Percentiles rank a stretch among this genome's conserved stretches.
Evolutionary conservation across 176 grass and related monocot genomes (phyloP).

Genomic region (Saccharum spontaneum): DNA sequence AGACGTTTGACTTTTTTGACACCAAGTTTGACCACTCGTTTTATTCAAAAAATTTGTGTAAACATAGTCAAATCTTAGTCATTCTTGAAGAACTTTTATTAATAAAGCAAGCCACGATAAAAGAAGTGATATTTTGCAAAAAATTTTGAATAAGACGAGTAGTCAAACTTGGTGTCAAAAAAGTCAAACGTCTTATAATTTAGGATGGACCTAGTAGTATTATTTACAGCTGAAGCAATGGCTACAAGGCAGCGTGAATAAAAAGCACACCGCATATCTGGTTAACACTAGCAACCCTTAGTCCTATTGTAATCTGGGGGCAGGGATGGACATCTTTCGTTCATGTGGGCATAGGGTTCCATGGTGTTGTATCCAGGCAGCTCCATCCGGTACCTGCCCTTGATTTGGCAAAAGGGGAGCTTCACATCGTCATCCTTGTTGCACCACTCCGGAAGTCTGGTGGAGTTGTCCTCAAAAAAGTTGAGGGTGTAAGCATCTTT

Average conservation of each 20-base stretch:
- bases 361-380: slow-evolving; percentile 88
- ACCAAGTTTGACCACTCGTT: too few species aligned
- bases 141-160: too few species aligned
- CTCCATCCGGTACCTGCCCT: slow-evolving; percentile 92
- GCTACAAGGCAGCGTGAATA: slow-evolving; percentile 11
- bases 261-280: slow-evolving; percentile 13
- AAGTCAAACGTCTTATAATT: too few species aligned
- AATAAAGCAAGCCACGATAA: too few species aligned
- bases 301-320: slow-evolving; percentile 68
- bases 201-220: not conserved
- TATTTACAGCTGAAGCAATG: slow-evolving; percentile 42
- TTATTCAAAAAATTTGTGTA: too few species aligned
- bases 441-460: slow-evolving; percentile 79
- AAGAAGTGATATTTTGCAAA: too few species aligned
- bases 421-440: slow-evolving; percentile 83
- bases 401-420: slow-evolving; percentile 93
- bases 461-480: slow-evolving; percentile 72
- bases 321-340: slow-evolving; percentile 82
- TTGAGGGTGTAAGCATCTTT: slow-evolving; percentile 98
- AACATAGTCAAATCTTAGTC: too few species aligned
- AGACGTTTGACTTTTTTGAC: too few species aligned
- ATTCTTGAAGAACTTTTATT: too few species aligned
- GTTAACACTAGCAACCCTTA: slow-evolving; percentile 74
- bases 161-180: too few species aligned
- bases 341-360: slow-evolving; percentile 83